Percentiles rank a stretch among this genome's conserved stretches.
Evolutionary conservation across 192 early-diverging fungal species (phyloP).

Genomic region (Gigaspora rosea): DNA sequence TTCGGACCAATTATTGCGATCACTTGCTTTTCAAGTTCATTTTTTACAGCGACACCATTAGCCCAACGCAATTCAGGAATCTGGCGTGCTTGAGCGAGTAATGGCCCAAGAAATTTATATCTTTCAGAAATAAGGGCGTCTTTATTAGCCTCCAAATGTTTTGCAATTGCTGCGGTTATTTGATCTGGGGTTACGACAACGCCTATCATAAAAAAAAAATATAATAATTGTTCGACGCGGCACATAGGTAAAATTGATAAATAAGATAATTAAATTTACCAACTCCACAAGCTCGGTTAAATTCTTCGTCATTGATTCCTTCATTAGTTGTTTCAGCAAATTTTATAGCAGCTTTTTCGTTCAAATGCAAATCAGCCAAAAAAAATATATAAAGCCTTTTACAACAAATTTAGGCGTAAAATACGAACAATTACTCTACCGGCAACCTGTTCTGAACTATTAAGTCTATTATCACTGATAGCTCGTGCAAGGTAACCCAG

Average conservation of each 20-base stretch:
- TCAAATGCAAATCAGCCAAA: not conserved
- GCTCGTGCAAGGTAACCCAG: slow-evolving; percentile 78
- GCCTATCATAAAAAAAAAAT: slow-evolving; percentile 52
- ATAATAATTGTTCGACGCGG: not conserved
- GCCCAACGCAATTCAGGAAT: slow-evolving; percentile 85
- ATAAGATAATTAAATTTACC: slow-evolving; percentile 55
- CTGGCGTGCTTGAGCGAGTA: slow-evolving; percentile 73
- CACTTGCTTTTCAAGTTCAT: slow-evolving; percentile 83
- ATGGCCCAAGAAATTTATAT: slow-evolving; percentile 78
- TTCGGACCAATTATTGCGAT: slow-evolving; percentile 92
- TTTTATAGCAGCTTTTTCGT: slow-evolving; percentile 81
- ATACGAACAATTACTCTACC: slow-evolving; percentile 47
- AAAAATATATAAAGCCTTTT: not conserved
- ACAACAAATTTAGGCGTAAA: not conserved
- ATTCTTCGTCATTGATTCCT: slow-evolving; percentile 65
- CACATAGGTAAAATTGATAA: not conserved
- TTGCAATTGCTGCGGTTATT: slow-evolving; percentile 64
- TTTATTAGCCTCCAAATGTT: slow-evolving; percentile 66
- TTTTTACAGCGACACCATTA: slow-evolving; percentile 82
- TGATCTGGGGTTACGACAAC: slow-evolving; percentile 80
- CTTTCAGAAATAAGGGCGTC: slow-evolving; percentile 78
- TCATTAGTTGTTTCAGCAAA: slow-evolving; percentile 65
- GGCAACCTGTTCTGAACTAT: slow-evolving; percentile 81
- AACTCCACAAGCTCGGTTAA: slow-evolving; percentile 91
- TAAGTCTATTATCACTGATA: slow-evolving; percentile 73